A percentile compares a stretch with the other conserved stretches of the same genome.
Evolutionary conservation across 164 flowering plant species (phyloP).

Genomic region (Aristolochia contorta): DNA sequence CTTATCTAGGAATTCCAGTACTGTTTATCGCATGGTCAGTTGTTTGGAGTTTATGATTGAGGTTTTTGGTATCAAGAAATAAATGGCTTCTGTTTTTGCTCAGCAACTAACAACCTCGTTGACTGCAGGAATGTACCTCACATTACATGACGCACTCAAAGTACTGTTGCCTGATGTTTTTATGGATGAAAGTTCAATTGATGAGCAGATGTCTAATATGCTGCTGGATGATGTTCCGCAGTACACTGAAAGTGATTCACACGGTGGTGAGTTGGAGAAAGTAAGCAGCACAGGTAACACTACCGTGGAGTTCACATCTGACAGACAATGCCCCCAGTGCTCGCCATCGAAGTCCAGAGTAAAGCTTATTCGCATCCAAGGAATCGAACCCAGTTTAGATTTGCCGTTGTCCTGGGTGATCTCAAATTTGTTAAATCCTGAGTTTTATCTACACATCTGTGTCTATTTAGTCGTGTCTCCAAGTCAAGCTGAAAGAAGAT

Average conservation of each 20-base stretch:
- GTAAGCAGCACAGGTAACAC: constrained; percentile 8
- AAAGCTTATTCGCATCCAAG: constrained; percentile 79
- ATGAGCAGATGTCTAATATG: constrained; percentile 17
- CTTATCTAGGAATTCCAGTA: no score
- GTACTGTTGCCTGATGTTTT: constrained; percentile 57
- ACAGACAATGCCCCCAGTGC: constrained; percentile 6
- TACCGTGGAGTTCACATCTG: constrained; percentile 15
- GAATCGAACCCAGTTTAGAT: constrained; percentile 75
- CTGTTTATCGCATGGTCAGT: no score
- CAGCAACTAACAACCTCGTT: no score
- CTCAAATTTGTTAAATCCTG: constrained; percentile 78
- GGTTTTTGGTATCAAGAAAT: no score
- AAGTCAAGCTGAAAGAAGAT: constrained; percentile 8
- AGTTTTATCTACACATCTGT: constrained; percentile 78
- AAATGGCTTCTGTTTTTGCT: no score
- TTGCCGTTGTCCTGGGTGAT: constrained; percentile 90
- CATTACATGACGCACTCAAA: constrained; percentile 59
- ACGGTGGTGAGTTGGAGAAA: constrained; percentile 14
- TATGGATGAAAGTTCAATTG: constrained; percentile 17
- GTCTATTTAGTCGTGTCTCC: constrained; percentile 39
- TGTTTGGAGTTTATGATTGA: no score
- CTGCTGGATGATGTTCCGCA: constrained; percentile 25
- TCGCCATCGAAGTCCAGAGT: constrained; percentile 28
- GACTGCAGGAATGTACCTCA: constrained; percentile 62
- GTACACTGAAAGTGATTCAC: constrained; percentile 7